Percentiles rank a stretch among this genome's conserved stretches.
Conservation (phyloP, 768 basidiomycete species). For the Leccinum broughii region DNA sequence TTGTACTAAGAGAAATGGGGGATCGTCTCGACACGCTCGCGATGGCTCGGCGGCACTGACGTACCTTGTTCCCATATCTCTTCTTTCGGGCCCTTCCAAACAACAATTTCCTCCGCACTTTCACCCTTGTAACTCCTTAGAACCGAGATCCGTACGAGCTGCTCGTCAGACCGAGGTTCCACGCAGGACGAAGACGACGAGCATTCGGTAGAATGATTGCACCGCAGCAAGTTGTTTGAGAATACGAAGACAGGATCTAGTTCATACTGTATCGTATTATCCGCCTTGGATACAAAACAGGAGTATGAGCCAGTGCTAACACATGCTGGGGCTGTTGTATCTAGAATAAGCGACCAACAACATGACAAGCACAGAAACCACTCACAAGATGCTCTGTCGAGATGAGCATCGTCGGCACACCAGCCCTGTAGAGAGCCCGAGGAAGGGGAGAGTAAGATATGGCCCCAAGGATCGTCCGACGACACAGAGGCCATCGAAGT, state of each 20-base stretch:
- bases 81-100: conserved; percentile 71
- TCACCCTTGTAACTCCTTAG: conserved; percentile 5
- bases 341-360: not conserved
- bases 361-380: not conserved
- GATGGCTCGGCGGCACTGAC: conserved; percentile 13
- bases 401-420: conserved; percentile 51
- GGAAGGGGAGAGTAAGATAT: conserved; percentile 38
- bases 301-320: conserved; percentile 18
- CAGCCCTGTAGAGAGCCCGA: conserved; percentile 46
- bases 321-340: conserved; percentile 13
- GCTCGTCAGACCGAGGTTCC: conserved; percentile 46
- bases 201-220: conserved; percentile 41
- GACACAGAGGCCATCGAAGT: conserved; percentile 36
- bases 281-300: conserved; percentile 46
- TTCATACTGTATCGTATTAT: conserved; percentile 42
- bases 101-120: conserved; percentile 40
- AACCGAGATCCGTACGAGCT: conserved; percentile 58
- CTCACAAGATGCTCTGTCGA: conserved; percentile 26
- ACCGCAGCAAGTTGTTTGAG: conserved; percentile 37
- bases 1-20: conserved; percentile 41
- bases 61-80: conserved; percentile 71
- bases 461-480: conserved; percentile 45
- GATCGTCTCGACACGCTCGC: not conserved
- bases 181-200: conserved; percentile 48
- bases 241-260: conserved; percentile 59